Evolutionary conservation across 768 basidiomycete species (phyloP).

Genomic region (Pleurotus tuber-regium): DNA sequence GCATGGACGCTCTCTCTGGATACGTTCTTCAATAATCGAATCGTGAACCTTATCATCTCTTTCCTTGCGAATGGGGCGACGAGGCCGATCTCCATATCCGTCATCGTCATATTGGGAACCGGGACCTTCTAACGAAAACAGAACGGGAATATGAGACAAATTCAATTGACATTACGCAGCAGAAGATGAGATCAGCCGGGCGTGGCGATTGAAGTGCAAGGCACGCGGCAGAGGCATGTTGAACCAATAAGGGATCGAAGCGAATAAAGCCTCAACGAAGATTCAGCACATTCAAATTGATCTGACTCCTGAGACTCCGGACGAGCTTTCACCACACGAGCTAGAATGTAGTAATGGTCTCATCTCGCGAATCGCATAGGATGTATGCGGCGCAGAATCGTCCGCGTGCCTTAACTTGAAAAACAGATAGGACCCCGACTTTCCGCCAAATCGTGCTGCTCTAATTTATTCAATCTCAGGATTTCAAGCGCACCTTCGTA

Average conservation of each 20-base stretch:
- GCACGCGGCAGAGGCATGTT: constrained; percentile 5
- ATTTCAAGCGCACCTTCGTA: constrained; percentile 87
- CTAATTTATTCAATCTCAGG: constrained; percentile 49
- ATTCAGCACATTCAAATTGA: not conserved
- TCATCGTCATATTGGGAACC: constrained; percentile 55
- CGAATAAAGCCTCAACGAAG: not conserved
- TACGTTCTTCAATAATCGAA: constrained; percentile 90
- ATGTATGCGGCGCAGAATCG: constrained; percentile 9
- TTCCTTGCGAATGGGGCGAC: constrained; percentile 64
- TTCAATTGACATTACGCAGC: constrained; percentile 25
- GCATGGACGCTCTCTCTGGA: constrained; percentile 91
- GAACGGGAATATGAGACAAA: constrained; percentile 46
- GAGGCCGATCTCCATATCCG: constrained; percentile 34
- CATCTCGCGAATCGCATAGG: constrained; percentile 13
- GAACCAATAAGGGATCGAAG: constrained; percentile 22
- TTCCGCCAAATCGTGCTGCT: constrained; percentile 29
- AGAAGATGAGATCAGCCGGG: constrained; percentile 17
- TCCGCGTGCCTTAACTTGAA: constrained; percentile 49
- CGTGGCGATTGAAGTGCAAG: not conserved
- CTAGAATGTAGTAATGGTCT: constrained; percentile 14
- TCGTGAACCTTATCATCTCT: constrained; percentile 89
- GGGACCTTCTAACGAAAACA: constrained; percentile 61
- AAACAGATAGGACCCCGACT: constrained; percentile 26
- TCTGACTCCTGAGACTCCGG: constrained; percentile 8
- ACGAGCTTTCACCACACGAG: constrained; percentile 9